Percentiles rank a stretch among this genome's conserved stretches.
Evolutionary conservation across 768 basidiomycete genomes (phyloP).

Genomic region (Nidularia pulvinata): DNA sequence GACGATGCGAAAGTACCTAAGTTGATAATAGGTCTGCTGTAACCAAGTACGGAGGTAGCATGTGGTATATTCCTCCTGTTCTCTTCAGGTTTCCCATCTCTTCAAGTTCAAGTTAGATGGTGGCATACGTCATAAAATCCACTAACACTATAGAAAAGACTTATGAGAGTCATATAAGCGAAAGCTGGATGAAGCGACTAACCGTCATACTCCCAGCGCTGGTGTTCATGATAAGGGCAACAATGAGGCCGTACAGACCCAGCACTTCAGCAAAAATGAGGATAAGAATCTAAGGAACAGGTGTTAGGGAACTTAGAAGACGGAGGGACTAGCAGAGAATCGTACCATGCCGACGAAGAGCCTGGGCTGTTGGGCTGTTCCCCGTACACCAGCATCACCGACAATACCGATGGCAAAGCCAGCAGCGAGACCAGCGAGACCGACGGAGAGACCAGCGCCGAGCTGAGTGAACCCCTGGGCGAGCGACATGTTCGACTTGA

Average conservation of each 20-base stretch:
- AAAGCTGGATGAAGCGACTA: conserved; percentile 1
- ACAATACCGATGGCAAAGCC: conserved; percentile 99
- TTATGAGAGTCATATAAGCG: no score
- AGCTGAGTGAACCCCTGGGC: conserved; percentile 94
- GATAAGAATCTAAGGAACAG: conserved; percentile 74
- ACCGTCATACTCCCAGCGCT: conserved; percentile 42
- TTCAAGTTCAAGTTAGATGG: not conserved
- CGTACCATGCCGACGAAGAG: conserved; percentile 93
- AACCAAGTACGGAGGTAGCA: not conserved
- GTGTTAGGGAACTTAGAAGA: not conserved
- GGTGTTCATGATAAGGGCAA: conserved; percentile 96
- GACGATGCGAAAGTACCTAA: not conserved
- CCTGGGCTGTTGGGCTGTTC: conserved; percentile 95
- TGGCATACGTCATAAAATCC: no score
- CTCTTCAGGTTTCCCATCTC: not conserved
- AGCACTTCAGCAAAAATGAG: conserved; percentile 97
- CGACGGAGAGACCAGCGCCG: conserved; percentile 91
- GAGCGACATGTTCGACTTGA: conserved; percentile 79
- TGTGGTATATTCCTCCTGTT: not conserved
- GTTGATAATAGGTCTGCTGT: not conserved
- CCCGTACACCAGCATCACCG: conserved; percentile 97
- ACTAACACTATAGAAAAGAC: no score
- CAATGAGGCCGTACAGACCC: conserved; percentile 93
- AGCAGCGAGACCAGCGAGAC: conserved; percentile 93
- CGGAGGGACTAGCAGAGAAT: not conserved